Evolutionary conservation across 257 asterid species (phyloP).

Genomic region (Gardenia jasminoides): DNA sequence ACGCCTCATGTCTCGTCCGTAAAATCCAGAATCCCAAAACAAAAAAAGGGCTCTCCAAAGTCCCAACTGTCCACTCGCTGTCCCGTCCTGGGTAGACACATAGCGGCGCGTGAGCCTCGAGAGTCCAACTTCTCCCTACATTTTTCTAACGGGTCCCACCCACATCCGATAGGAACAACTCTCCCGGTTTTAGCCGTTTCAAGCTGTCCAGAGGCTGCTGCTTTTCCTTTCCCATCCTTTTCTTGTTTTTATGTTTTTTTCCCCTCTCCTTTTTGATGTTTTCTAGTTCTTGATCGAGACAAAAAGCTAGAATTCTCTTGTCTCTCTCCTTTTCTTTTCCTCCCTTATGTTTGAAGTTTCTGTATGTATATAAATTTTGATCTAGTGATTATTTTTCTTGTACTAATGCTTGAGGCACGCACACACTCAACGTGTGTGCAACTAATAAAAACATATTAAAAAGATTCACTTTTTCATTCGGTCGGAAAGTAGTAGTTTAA

Average conservation of each 20-base stretch:
- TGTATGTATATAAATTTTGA: no score
- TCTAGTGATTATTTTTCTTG: no score
- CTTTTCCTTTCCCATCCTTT: background rate
- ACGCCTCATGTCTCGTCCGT: constrained; percentile 19
- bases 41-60: background rate
- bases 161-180: background rate
- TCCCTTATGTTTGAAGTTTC: no score
- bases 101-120: constrained; percentile 32
- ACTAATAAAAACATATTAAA: no score
- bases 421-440: no score
- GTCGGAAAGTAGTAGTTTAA: no score
- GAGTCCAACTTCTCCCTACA: background rate
- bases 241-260: background rate
- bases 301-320: background rate
- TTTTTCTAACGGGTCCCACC: background rate
- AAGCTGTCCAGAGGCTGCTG: background rate
- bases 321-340: no score
- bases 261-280: no score
- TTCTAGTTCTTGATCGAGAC: background rate
- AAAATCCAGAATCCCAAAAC: constrained; percentile 1
- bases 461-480: no score
- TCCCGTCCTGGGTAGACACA: constrained; percentile 19
- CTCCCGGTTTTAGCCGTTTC: background rate
- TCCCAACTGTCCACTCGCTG: constrained; percentile 20
- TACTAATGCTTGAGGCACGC: no score